Evolutionary conservation across 2,329 filamentous ascomycete species (phyloP), one percentile per base, ranked within the genome.

Genomic region (Fusarium subglutinans): DNA sequence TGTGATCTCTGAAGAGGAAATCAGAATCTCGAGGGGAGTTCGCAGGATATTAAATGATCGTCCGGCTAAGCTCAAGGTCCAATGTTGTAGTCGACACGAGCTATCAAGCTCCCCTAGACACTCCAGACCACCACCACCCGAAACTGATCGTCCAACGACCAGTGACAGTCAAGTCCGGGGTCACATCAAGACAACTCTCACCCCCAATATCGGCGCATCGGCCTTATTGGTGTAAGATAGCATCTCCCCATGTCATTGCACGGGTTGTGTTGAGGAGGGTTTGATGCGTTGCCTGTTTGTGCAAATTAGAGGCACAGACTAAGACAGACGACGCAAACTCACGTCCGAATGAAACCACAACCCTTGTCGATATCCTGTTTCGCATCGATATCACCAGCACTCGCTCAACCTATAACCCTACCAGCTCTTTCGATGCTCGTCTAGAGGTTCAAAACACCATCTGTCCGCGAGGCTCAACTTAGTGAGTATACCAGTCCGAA

Each of bases 11-110:
- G 66, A 51, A 44, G 45, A 61, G 51, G 64, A 47, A 55, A 22
- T 51, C 45, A 48, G 26, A 57, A 63, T 47, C 53, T 70, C n/a
- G 61, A 77, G 70, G 73, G 75, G 70, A 74, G 64, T 58, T 61
- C 28, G 43, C 47, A 63, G 66, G 65, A 68, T 76, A 74, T 76
- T 77, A 77, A 76, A 77, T 77, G 63, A 77, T 74, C 63, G 53
- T 63, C 63, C 48, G 51, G 63, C 60, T 53, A 60, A 70, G 60
- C 59, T 48, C 50, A 57, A 70, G 61, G 66, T 44, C 50, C 50
- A 37, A 33, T 38, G 57, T 45, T 55, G 45, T 41, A 44, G 33
- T 51, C 56, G 20, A 55, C 35, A 55, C 51, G 37, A 51, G 56
- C 33, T 68, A 57, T 69, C 56, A 40, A 64, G 60, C 63, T 63